Conservation (phyloP, 768 basidiomycete genomes). For the Saitozyma sp. region DNA sequence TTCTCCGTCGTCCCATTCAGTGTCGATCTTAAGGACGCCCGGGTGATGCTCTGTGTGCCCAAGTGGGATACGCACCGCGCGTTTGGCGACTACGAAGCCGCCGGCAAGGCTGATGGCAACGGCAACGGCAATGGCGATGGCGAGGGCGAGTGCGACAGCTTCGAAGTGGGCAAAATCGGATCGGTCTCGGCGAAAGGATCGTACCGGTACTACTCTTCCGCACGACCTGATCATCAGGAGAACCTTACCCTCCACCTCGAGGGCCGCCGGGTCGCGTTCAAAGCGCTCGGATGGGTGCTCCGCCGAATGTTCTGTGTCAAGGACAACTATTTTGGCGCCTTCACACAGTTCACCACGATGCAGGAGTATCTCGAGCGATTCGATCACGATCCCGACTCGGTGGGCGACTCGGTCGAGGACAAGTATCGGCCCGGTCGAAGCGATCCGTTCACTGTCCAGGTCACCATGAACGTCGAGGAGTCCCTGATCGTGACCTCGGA, state of each 20-base stretch:
- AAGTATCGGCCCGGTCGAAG: slow-evolving; percentile 81
- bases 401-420: slow-evolving; percentile 76
- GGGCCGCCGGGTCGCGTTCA: slow-evolving; percentile 56
- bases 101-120: too few relatives aligned
- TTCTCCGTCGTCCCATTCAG: slow-evolving; percentile 67
- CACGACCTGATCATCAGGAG: slow-evolving; percentile 71
- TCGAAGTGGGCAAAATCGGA: slow-evolving; percentile 65
- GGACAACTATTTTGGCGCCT: slow-evolving; percentile 91
- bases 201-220: slow-evolving; percentile 71
- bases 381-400: slow-evolving; percentile 58
- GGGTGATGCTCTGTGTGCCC: slow-evolving; percentile 68
- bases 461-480: slow-evolving; percentile 60
- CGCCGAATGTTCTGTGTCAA: slow-evolving; percentile 83
- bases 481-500: slow-evolving; percentile 65
- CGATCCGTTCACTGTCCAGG: slow-evolving; percentile 76
- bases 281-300: slow-evolving; percentile 80
- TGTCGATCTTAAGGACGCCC: slow-evolving; percentile 63
- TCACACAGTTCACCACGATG: slow-evolving; percentile 87
- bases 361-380: slow-evolving; percentile 78
- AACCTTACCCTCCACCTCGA: slow-evolving; percentile 67
- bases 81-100: slow-evolving; percentile 63
- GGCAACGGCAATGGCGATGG: too few relatives aligned
- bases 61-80: slow-evolving; percentile 80
- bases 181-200: slow-evolving; percentile 64
- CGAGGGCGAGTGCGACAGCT: slow-evolving; percentile 59